Percentiles rank a stretch among this genome's conserved stretches.
These are phyloP conservation scores for Cryptosporidium ubiquitum DNA, from an alignment of 169 alveolate species.

Conservation along the genomic window DNA sequence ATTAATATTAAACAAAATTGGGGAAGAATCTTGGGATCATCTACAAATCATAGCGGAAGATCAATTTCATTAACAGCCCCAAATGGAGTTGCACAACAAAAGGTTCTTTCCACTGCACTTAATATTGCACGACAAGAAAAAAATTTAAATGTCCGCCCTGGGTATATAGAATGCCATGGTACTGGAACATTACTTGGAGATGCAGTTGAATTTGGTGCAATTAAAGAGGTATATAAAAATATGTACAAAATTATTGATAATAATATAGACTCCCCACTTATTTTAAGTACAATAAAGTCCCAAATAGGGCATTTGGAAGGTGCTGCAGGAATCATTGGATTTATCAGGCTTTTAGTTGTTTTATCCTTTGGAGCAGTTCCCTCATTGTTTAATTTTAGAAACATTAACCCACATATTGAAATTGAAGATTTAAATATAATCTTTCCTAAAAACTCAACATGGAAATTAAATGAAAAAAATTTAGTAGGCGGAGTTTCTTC, in stretches of 20 bases:
- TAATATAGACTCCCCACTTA: constrained; percentile 56
- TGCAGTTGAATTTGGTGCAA: constrained; percentile 80
- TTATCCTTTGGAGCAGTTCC: constrained; percentile 64
- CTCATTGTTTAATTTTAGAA: constrained; percentile 69
- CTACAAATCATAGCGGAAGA: constrained; percentile 80
- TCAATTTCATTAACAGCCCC: constrained; percentile 83
- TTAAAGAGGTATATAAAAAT: constrained; percentile 75
- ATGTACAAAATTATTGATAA: constrained; percentile 5
- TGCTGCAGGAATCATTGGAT: constrained; percentile 78
- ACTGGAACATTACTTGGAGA: constrained; percentile 83
- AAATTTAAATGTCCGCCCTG: constrained; percentile 47
- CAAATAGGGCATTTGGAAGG: constrained; percentile 79
- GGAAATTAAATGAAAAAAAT: constrained; percentile 12
- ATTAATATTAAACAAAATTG: constrained; percentile 5
- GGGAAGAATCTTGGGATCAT: constrained; percentile 75
- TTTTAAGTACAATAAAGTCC: constrained; percentile 77
- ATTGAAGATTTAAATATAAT: constrained; percentile 28
- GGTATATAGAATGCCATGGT: constrained; percentile 80
- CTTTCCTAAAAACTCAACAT: constrained; percentile 34
- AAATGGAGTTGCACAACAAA: constrained; percentile 81
- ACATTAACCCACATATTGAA: constrained; percentile 75
- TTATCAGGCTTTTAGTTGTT: constrained; percentile 53
- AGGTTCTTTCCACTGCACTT: constrained; percentile 77
- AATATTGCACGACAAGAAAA: background rate
- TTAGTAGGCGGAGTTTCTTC: constrained; percentile 78